Conservation (phyloP, 176 grass and related monocot species). For the Chloris gayana region DNA sequence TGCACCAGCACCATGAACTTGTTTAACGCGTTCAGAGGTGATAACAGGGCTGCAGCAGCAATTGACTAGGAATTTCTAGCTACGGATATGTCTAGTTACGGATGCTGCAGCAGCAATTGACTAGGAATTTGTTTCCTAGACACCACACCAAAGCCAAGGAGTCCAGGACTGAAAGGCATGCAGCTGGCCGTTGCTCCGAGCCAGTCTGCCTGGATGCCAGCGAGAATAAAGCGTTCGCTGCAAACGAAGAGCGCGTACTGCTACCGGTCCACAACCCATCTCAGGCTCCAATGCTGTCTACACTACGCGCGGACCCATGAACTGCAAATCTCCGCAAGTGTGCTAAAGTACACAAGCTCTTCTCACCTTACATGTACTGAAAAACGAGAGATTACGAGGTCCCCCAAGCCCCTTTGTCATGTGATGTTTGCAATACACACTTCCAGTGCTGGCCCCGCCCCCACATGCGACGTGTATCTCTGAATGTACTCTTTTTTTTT, state of each 20-base stretch:
- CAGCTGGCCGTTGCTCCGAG: neutral
- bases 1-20: too few relatives aligned
- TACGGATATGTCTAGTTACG: neutral
- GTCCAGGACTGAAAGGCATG: too few relatives aligned
- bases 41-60: too few relatives aligned
- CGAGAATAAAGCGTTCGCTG: slow-evolving; percentile 34
- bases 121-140: too few relatives aligned
- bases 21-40: neutral
- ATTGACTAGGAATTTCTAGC: neutral
- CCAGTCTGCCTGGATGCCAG: neutral
- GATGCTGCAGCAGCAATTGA: neutral
- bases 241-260: slow-evolving; percentile 13
- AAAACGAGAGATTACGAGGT: neutral
- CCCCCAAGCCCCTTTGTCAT: neutral
- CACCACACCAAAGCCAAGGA: too few relatives aligned
- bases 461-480: too few relatives aligned
- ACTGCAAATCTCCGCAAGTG: neutral
- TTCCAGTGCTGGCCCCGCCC: neutral
- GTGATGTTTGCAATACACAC: neutral
- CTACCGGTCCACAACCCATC: neutral
- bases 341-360: neutral
- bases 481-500: too few relatives aligned
- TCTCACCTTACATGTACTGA: neutral
- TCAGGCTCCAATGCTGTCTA: neutral
- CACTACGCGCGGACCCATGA: neutral